Base-by-base conservation (phyloP, 2,329 filamentous ascomycete genomes). In the Cytospora schulzeri region DNA sequence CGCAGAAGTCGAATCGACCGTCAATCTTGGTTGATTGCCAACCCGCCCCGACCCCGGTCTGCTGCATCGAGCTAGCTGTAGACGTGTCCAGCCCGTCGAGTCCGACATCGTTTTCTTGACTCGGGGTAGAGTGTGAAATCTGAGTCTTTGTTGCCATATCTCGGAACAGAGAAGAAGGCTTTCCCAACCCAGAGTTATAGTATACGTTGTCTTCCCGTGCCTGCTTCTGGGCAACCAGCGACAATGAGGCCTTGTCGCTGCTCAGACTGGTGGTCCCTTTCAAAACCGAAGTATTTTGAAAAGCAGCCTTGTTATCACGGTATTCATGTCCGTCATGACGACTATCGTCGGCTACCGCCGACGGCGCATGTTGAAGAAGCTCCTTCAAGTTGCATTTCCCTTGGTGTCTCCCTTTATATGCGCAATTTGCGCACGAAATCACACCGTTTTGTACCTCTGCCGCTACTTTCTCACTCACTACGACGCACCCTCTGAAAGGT, bases 361-460 rank as follows among this genome's bases (percentile, higher is more conserved):
- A 41, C 19, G 38, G n/a, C 17, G 17, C 38, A 41, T n/a, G n/a
- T 11, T 55, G 33, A 35, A 4, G 6, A 3, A 59, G 3, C 22
- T 55, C 29, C 29, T 48, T 2, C 3, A 63, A 3, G 7, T 60
- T 62, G 19, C 64, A 66, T 7, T 6, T n/a, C 0, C 7, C 19
- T 4, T 35, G 26, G 2, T 50, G 4, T 1, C 8, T 1, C 4
- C 31, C 26, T 1, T 41, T 60, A 15, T 19, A 53, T 15, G 41
- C 61, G 41, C 64, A 66, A 7, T 63, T 66, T 9, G 62, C 57
- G 17, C 64, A 66, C 15, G 60, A 56, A 0, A 54, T n/a, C 1
- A 48, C 19, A 8, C 64, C 64, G n/a, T 29, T 41, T 1, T 58
- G 53, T 9, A 26, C 29, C 14, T 51, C 50, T 14, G 48, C n/a